Conservation (phyloP, 1,284 basidiomycete species). For the Malassezia cuniculi region DNA sequence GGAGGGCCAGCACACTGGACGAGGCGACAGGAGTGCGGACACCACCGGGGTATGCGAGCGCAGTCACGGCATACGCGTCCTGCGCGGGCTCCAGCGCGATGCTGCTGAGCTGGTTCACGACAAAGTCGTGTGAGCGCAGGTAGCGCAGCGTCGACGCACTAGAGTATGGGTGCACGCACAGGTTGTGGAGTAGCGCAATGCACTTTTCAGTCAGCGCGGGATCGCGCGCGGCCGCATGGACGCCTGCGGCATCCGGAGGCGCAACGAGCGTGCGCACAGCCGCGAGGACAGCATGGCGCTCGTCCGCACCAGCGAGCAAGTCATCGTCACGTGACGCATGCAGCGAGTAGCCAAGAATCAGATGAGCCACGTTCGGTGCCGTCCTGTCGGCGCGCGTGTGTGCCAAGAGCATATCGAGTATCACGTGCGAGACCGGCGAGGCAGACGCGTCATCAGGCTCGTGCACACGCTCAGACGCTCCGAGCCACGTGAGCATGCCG, state of each 20-base stretch:
- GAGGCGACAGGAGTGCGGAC: conserved; percentile 61
- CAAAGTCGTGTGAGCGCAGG: conserved; percentile 76
- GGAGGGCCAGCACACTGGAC: conserved; percentile 60
- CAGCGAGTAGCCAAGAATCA: too few species aligned
- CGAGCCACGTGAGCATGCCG: conserved; percentile 62
- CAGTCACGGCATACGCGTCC: conserved; percentile 50
- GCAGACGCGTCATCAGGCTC: conserved; percentile 52
- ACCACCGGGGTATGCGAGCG: conserved; percentile 61
- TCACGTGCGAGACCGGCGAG: conserved; percentile 54
- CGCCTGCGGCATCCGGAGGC: conserved; percentile 16
- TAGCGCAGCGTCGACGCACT: conserved; percentile 73
- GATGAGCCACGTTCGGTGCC: conserved; percentile 78
- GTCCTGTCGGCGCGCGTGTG: conserved; percentile 38
- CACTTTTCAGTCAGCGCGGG: conserved; percentile 75
- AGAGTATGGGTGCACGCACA: conserved; percentile 73
- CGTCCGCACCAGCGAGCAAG: conserved; percentile 52
- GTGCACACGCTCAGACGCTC: conserved; percentile 42
- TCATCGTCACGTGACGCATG: background rate
- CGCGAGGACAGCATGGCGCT: background rate
- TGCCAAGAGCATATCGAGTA: too few species aligned
- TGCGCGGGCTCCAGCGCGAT: conserved; percentile 50
- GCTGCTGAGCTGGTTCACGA: conserved; percentile 64
- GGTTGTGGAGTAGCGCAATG: conserved; percentile 68
- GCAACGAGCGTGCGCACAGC: conserved; percentile 11
- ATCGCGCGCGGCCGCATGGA: conserved; percentile 13